These are phyloP conservation scores for Tulasnella sp. DNA, from an alignment of 768 basidiomycete species.

Conservation along the genomic window DNA sequence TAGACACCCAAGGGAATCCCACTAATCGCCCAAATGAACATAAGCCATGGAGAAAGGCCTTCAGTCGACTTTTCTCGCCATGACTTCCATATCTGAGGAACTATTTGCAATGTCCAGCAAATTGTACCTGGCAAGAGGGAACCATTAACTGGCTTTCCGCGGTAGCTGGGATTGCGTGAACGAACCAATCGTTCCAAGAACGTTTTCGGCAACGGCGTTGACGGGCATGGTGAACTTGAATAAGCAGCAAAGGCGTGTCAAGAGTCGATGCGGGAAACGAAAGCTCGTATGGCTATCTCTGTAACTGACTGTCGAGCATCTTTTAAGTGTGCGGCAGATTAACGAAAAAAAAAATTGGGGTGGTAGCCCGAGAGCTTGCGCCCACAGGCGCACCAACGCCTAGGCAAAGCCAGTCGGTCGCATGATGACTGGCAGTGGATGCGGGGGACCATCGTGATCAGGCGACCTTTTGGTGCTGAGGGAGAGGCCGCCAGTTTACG, in stretches of 20 bases:
- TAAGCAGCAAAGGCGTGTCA: too few species aligned
- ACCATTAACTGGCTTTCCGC: background rate
- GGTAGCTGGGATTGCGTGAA: background rate
- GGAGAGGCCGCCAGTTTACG: background rate
- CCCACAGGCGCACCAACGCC: background rate
- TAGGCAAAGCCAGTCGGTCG: background rate
- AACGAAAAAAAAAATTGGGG: background rate
- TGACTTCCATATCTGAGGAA: constrained; percentile 55
- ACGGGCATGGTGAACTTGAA: constrained; percentile 12
- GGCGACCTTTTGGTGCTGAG: background rate
- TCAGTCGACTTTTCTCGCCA: constrained; percentile 61
- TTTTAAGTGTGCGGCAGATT: background rate
- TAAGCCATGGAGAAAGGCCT: constrained; percentile 63
- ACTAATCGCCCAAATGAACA: constrained; percentile 64
- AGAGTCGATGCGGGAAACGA: too few species aligned
- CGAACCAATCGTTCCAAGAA: constrained; percentile 20
- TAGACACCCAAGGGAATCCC: constrained; percentile 66
- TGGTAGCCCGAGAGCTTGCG: background rate
- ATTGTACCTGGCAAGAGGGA: constrained; percentile 45
- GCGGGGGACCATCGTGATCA: background rate
- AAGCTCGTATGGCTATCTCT: too few species aligned
- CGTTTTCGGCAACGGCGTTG: constrained; percentile 21
- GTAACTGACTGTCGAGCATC: background rate
- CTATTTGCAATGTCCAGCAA: constrained; percentile 56
- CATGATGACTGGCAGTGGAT: background rate